Evolutionary conservation across 164 flowering plant species (phyloP).

Genomic region (Sextonia rubra): DNA sequence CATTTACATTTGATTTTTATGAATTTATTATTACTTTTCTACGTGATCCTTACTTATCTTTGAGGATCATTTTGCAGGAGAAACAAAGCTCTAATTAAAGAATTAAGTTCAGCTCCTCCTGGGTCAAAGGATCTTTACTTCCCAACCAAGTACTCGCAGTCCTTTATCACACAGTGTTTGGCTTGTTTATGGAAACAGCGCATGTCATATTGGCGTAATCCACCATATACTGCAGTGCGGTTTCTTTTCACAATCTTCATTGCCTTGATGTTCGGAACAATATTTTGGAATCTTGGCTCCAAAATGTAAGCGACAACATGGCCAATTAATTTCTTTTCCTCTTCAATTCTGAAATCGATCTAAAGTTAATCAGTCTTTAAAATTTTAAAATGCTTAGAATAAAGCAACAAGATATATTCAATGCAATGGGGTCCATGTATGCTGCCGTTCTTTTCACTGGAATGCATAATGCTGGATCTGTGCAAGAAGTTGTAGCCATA

Average conservation of each 20-base stretch:
- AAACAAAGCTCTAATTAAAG: too few relatives aligned
- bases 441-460: too few relatives aligned
- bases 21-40: too few relatives aligned
- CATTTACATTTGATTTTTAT: not conserved
- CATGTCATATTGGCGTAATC: conserved; percentile 54
- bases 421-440: conserved; percentile 67
- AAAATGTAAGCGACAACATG: conserved; percentile 16
- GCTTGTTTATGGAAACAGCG: conserved; percentile 60
- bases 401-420: conserved; percentile 34
- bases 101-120: too few relatives aligned
- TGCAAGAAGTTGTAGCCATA: too few relatives aligned
- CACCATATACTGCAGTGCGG: conserved; percentile 48
- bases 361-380: not conserved
- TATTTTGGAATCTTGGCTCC: too few relatives aligned
- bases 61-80: too few relatives aligned
- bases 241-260: conserved; percentile 41
- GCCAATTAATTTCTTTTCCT: not conserved
- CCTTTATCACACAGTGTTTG: conserved; percentile 42
- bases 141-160: conserved; percentile 36
- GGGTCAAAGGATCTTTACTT: conserved; percentile 43
- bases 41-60: conserved; percentile 19
- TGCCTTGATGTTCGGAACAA: conserved; percentile 51
- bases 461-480: too few relatives aligned
- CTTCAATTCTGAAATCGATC: not conserved
- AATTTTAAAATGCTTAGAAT: conserved; percentile 13